Conservation (phyloP, 768 basidiomycete genomes). For the Exidia glandulosa region DNA sequence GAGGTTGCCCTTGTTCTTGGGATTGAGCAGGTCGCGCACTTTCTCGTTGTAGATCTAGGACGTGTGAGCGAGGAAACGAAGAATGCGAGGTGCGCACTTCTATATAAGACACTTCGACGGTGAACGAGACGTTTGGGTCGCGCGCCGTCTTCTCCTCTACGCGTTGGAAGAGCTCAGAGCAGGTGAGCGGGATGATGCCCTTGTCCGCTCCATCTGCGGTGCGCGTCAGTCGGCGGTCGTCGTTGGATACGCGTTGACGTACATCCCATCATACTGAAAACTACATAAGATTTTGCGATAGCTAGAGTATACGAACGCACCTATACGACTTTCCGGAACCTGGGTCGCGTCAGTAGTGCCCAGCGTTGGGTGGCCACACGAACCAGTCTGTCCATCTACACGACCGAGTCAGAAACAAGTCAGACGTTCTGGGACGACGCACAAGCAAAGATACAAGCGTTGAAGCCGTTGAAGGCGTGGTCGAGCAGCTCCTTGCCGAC, state of each 20-base stretch:
- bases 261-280: slow-evolving; percentile 88
- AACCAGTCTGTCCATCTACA: slow-evolving; percentile 76
- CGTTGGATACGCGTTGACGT: slow-evolving; percentile 24
- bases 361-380: slow-evolving; percentile 14
- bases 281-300: neutral
- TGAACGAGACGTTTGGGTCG: slow-evolving; percentile 66
- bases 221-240: neutral
- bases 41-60: slow-evolving; percentile 90
- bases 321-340: slow-evolving; percentile 91
- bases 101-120: slow-evolving; percentile 97
- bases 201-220: slow-evolving; percentile 83
- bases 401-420: slow-evolving; percentile 5
- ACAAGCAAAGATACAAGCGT: slow-evolving; percentile 99
- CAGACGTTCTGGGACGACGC: slow-evolving; percentile 23
- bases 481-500: slow-evolving; percentile 88
- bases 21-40: slow-evolving; percentile 94
- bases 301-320: slow-evolving; percentile 29
- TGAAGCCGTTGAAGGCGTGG: slow-evolving; percentile 93
- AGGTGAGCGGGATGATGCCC: slow-evolving; percentile 95
- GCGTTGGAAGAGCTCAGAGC: slow-evolving; percentile 82
- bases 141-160: slow-evolving; percentile 50
- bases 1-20: slow-evolving; percentile 91
- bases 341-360: slow-evolving; percentile 16
- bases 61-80: neutral
- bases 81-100: slow-evolving; percentile 39